These are phyloP conservation scores for Theobroma grandiflorum DNA, from an alignment of 441 rosid genomes.

Conservation along the genomic window DNA sequence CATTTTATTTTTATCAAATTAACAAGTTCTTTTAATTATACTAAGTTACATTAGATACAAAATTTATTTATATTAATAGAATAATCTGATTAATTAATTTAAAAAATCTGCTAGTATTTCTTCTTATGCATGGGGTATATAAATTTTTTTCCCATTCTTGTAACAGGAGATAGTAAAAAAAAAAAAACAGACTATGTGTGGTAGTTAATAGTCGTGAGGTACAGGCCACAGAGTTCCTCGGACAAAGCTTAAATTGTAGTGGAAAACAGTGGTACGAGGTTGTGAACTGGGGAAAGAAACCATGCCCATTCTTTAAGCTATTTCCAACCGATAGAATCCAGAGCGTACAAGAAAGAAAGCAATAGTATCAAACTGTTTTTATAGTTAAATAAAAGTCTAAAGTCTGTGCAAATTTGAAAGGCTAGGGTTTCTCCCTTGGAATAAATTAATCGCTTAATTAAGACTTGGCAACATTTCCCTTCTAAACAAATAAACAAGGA, in stretches of 20 bases:
- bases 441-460: not conserved
- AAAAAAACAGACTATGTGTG: not conserved
- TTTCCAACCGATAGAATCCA: not conserved
- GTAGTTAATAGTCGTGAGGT: not conserved
- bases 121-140: not conserved
- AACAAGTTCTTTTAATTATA: too few species aligned
- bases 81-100: not conserved
- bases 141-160: not conserved
- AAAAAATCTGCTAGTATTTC: not conserved
- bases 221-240: not conserved
- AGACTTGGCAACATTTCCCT: too few species aligned
- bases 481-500: too few species aligned
- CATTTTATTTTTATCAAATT: too few species aligned
- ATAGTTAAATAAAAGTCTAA: not conserved
- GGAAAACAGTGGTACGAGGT: constrained; percentile 27
- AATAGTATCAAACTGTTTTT: not conserved
- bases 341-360: not conserved
- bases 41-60: too few species aligned
- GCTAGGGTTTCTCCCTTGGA: not conserved
- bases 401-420: not conserved
- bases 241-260: not conserved
- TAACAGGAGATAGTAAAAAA: not conserved
- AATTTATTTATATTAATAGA: too few species aligned
- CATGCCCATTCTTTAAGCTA: not conserved
- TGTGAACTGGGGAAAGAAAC: constrained; percentile 12